Evolutionary conservation across 148 eudicot genomes (phyloP).

Genomic region (Heliosperma pusillum): DNA sequence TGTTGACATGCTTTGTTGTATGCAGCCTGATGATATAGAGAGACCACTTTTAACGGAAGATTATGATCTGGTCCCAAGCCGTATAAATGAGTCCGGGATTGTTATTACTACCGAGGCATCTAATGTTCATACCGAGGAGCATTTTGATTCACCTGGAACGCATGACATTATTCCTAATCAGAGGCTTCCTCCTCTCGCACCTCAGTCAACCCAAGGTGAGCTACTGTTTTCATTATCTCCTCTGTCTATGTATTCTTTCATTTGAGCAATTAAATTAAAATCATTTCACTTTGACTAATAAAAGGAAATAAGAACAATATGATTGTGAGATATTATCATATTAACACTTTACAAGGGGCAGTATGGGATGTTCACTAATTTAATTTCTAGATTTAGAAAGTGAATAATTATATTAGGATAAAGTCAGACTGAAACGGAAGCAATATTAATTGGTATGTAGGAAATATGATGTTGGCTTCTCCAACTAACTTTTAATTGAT

Average conservation of each 20-base stretch:
- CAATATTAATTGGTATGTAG: too few relatives aligned
- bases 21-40: conserved; percentile 81
- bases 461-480: neutral
- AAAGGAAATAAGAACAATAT: neutral
- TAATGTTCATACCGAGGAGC: conserved; percentile 38
- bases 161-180: conserved; percentile 45
- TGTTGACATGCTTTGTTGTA: conserved; percentile 12
- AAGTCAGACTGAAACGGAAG: too few relatives aligned
- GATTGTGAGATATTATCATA: neutral
- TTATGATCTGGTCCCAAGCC: conserved; percentile 30
- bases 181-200: conserved; percentile 36
- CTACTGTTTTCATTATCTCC: conserved; percentile 10
- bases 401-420: neutral
- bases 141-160: conserved; percentile 33
- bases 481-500: conserved; percentile 1
- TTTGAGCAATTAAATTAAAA: neutral
- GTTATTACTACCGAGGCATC: conserved; percentile 31
- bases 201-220: conserved; percentile 61
- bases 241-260: conserved; percentile 5
- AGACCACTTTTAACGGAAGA: conserved; percentile 78
- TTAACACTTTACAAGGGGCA: too few relatives aligned
- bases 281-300: neutral
- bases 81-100: conserved; percentile 36
- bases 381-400: too few relatives aligned
- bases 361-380: too few relatives aligned